A percentile compares a stretch with the other conserved stretches of the same genome.
Evolutionary conservation across 192 early-diverging fungal species (phyloP).

Genomic region (Coemansia sp.): DNA sequence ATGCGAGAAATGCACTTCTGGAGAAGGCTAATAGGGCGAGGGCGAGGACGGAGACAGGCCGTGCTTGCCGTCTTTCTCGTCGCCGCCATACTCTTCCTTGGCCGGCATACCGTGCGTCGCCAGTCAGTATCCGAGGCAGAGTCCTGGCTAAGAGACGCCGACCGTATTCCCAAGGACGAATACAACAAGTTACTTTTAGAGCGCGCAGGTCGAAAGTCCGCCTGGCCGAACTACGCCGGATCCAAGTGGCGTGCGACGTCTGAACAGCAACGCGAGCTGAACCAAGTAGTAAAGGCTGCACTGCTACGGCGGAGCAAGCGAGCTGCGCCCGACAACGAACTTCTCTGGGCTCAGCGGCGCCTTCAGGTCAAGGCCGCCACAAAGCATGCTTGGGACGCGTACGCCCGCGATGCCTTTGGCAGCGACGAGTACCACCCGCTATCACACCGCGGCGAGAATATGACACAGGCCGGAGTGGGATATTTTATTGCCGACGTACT

Average conservation of each 20-base stretch:
- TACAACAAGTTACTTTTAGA: conserved; percentile 11
- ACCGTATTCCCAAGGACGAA: conserved; percentile 21
- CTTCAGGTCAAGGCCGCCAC: conserved; percentile 69
- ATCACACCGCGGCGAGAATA: conserved; percentile 66
- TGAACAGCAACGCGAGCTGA: conserved; percentile 27
- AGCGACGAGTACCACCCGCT: conserved; percentile 84
- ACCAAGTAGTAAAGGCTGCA: conserved; percentile 27
- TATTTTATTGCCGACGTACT: conserved; percentile 88
- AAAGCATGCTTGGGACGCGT: conserved; percentile 80
- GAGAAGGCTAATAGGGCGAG: conserved; percentile 5
- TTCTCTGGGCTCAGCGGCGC: conserved; percentile 59
- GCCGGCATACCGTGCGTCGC: neutral
- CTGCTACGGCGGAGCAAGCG: neutral
- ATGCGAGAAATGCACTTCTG: neutral
- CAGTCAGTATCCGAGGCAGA: neutral
- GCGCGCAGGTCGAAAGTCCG: conserved; percentile 13
- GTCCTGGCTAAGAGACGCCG: conserved; percentile 22
- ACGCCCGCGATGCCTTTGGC: conserved; percentile 80
- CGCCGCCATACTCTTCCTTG: neutral
- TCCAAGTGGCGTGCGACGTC: conserved; percentile 34
- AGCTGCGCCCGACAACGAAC: neutral
- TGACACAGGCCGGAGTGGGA: conserved; percentile 68
- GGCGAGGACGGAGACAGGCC: neutral
- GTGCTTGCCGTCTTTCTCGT: neutral
- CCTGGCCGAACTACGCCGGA: conserved; percentile 12